These are phyloP conservation scores for Phyllachora maydis DNA, from an alignment of 2,329 filamentous ascomycete species.

Conservation along the genomic window DNA sequence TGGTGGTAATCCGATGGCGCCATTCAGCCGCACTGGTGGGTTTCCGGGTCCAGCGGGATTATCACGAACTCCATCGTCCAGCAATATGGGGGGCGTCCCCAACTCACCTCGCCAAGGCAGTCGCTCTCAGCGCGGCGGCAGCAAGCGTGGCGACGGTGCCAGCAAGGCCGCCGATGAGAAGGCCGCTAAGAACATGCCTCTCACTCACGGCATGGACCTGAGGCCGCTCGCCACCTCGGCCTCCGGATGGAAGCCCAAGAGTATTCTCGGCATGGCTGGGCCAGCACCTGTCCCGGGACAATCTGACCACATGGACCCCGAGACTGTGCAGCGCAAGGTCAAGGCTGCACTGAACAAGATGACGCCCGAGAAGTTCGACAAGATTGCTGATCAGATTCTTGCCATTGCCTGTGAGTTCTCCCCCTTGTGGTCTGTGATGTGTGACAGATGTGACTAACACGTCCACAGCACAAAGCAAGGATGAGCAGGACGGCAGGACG, in stretches of 20 bases:
- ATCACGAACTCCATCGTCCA: conserved; percentile 41
- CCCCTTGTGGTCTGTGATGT: too few species aligned
- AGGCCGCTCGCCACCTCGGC: conserved; percentile 54
- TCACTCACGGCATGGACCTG: conserved; percentile 65
- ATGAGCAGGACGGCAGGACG: conserved; percentile 83
- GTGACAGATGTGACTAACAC: too few species aligned
- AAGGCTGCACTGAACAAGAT: conserved; percentile 99
- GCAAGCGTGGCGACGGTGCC: conserved; percentile 36
- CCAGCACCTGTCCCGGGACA: conserved; percentile 6
- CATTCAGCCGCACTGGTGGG: conserved; percentile 37
- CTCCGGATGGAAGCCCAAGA: conserved; percentile 81
- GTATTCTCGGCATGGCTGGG: conserved; percentile 26
- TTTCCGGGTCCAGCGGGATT: conserved; percentile 44
- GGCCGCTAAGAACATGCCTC: conserved; percentile 71
- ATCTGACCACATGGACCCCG: conserved; percentile 54
- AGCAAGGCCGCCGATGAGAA: conserved; percentile 43
- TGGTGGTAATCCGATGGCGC: conserved; percentile 32
- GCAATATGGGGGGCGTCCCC: conserved; percentile 35
- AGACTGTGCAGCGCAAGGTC: conserved; percentile 94
- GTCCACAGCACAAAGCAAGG: too few species aligned
- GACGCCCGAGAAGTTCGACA: conserved; percentile 97
- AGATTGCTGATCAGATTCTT: conserved; percentile 83
- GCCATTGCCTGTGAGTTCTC: conserved; percentile 85
- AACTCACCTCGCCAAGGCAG: conserved; percentile 52
- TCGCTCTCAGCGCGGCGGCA: conserved; percentile 37